These are phyloP conservation scores for Lipomyces kockii DNA, from an alignment of 805 yeast species.

Conservation along the genomic window DNA sequence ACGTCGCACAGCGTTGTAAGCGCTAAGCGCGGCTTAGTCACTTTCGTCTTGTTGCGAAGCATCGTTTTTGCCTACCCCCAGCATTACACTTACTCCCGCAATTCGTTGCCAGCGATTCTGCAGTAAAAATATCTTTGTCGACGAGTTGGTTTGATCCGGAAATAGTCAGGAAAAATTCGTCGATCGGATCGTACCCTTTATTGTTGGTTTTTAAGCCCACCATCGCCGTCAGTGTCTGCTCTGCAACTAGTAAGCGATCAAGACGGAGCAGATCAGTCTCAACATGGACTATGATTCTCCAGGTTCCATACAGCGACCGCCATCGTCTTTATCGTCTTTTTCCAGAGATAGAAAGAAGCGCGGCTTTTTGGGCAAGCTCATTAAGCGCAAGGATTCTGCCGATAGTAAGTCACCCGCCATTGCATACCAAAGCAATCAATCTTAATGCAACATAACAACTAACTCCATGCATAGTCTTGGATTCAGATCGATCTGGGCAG, in stretches of 20 bases:
- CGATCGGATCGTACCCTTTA: no score
- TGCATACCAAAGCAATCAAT: background rate
- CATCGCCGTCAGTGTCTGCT: background rate
- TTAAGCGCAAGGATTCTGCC: conserved; percentile 17
- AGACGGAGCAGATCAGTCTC: background rate
- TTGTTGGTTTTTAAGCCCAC: background rate
- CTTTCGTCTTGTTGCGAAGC: no score
- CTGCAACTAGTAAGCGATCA: background rate
- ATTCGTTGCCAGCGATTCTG: no score
- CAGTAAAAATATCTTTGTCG: background rate
- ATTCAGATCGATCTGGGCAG: background rate
- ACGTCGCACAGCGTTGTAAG: no score
- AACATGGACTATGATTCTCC: conserved; percentile 7
- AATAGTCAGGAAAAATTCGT: no score
- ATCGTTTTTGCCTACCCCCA: background rate
- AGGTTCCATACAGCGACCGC: conserved; percentile 7
- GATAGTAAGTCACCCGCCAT: conserved; percentile 5
- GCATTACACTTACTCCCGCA: background rate
- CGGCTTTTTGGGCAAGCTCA: conserved; percentile 25
- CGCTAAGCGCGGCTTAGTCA: no score
- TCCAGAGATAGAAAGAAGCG: conserved; percentile 20
- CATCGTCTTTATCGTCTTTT: conserved; percentile 14
- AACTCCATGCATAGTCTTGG: background rate
- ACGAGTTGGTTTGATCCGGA: background rate
- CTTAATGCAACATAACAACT: background rate